Base-by-base conservation (phyloP, 306 rosid species). In the Trifolium fragiferum region DNA sequence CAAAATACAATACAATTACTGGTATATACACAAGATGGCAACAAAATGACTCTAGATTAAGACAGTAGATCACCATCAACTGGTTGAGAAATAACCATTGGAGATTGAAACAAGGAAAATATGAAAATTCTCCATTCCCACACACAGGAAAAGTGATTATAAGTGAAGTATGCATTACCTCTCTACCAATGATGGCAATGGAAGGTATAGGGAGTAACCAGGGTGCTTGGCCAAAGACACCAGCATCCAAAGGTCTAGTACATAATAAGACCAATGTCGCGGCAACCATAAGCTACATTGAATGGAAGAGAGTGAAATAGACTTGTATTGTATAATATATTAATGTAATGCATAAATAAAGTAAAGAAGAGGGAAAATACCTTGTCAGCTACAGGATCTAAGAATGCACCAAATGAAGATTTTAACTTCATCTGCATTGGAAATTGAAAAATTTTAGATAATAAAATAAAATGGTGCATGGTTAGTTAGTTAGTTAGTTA, bases 341-440 rank as follows among this genome's bases (percentile, higher is more conserved):
- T 2, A 25, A 2, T 43, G 30, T 13, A 54, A 9, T 54, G 60
- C 30, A 54, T 54, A 54, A 54, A 54, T 54, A 54, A 54, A 54
- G 60, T 54, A 10, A 54, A 20, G 9, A 2, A 57, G 3, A 21
- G 38, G 30, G 16, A 49, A 84, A 70, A 54, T 86, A 95, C 99
- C 99, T 95, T 95, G 72, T 95, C 98, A 64, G 99, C 99, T n/a
- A 95, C 99, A 0, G 98, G 99, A 81, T 95, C 99, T 59, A 95
- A 85, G 87, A 95, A 95, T 2, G 99, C 99, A 60, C 99, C 99
- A 81, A 95, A 95, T 19, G 96, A 89, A 54, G 99, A 90, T 75
- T 90, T 92, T 66, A 86, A 84, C 67, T 84, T 86, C 99, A 95
- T 92, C 99, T 95, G 91, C 84, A 77, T 81, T 65, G 51, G 13